Base-by-base conservation (phyloP, 768 basidiomycete species). In the Russula lepida region DNA sequence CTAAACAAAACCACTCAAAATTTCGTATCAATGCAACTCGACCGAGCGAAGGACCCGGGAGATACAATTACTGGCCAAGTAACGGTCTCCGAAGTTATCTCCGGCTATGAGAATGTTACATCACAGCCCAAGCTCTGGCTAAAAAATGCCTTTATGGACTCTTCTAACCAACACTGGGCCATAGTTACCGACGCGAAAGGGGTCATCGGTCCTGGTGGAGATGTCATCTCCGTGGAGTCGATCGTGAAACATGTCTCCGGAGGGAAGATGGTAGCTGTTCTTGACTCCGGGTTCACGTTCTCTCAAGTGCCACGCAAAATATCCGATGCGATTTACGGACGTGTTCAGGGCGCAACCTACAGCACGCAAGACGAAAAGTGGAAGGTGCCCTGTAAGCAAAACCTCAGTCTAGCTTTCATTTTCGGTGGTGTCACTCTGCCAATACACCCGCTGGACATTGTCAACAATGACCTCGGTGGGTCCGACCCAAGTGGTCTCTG, bases 101-200 rank as follows among this genome's bases (percentile, higher is more conserved):
- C 85, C 9, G 82, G 81, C 4, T 86, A 81, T 59, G 81, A 83
- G 68, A 80, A 80, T 66, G 78, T 92, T 56, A 75, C 76, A 6
- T 79, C 64, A 63, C 82, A 83, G 77, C 82, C 87, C 1, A 79
- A 86, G 69, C 76, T 91, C 46, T 74, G 81, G 56, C 81, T 92
- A 17, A 81, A 86, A 66, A 81, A 76, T 25, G 86, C 82, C 66
- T 75, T 74, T 59, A 71, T 86, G 44, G 74, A 86, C 32, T 71
- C 81, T 69, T 75, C 78, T 69, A 86, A 89, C 67, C 89, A 91
- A 73, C 89, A 92, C 71, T 92, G 89, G 89, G 88, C 89, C 67
- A 77, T 83, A 13, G 71, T 85, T 57, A 84, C 85, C 0, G 87
- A 91, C 73, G 78, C 79, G 64, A 72, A 75, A 48, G 88, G 85